Evolutionary conservation across 768 basidiomycete genomes (phyloP).

Genomic region (Favolaschia claudopus): DNA sequence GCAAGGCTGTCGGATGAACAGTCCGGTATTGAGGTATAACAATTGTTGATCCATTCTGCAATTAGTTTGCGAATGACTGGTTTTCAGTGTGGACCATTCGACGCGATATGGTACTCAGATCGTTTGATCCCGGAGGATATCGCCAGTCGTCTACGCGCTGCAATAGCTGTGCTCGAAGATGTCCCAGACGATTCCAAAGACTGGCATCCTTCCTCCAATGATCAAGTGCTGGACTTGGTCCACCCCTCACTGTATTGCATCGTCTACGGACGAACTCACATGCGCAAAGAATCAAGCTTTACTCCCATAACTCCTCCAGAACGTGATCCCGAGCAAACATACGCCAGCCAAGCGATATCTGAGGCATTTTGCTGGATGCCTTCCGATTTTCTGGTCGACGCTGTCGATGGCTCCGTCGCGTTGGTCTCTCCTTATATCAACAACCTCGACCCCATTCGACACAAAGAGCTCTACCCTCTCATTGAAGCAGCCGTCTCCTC

Average conservation of each 20-base stretch:
- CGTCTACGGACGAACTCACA: conserved; percentile 29
- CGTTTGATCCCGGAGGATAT: conserved; percentile 21
- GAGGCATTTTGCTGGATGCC: conserved; percentile 12
- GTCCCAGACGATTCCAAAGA: conserved; percentile 28
- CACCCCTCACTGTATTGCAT: conserved; percentile 35
- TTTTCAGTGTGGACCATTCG: conserved; percentile 18
- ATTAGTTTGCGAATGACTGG: neutral
- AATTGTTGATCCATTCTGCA: too few species aligned
- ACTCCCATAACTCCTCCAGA: neutral
- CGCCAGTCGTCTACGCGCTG: conserved; percentile 6
- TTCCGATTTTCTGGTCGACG: conserved; percentile 12
- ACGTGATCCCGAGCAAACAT: neutral
- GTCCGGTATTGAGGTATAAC: conserved; percentile 19
- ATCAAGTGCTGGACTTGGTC: too few species aligned
- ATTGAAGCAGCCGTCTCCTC: conserved; percentile 7
- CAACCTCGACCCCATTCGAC: conserved; percentile 9
- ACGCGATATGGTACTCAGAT: conserved; percentile 29
- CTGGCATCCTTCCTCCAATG: conserved; percentile 38
- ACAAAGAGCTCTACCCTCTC: conserved; percentile 4
- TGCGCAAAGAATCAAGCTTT: neutral
- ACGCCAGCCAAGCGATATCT: neutral
- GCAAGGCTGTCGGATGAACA: conserved; percentile 11
- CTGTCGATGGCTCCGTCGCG: conserved; percentile 5
- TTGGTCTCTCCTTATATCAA: conserved; percentile 23
- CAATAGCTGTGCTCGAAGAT: conserved; percentile 26